Evolutionary conservation across 148 eudicot species (phyloP), one percentile per base, ranked within the genome.

Genomic region (Heliosperma pusillum): DNA sequence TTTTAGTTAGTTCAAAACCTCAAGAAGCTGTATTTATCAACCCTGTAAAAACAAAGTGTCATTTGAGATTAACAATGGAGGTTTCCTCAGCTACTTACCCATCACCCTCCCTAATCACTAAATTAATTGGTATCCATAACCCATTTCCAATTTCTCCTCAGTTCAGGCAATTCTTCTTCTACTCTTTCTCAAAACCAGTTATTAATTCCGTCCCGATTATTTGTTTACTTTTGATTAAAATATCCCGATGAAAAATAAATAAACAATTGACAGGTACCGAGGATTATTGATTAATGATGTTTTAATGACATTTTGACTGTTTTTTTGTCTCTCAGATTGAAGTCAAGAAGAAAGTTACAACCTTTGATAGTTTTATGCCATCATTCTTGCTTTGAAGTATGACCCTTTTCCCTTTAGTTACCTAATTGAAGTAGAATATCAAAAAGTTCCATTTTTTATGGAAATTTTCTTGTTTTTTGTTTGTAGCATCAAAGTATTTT

Each of bases 381-480:
- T 69, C 71, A 81, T 79, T 92, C 95, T 40, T 86, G 91, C 81
- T 87, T 92, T 66, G 88, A 92, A 82, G 97, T 92, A 82, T 80
- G 86, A 79, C 10, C 33, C 55, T 52, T 45, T 20, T 52, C n/a
- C 1, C 9, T 6, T 20, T 66, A 13, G 5, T 22, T 44, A 17
- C 10, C 0, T 13, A 5, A 13, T 69, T 45, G 56, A 4, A 16
- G 16, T 26, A 10, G 30, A 20, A 24, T 21, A 72, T 72, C 2
- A 4, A 63, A 29, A 42, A 29, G 19, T 45, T 55, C 3, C n/a
- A 13, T 15, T 62, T 25, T 62, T 17, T 10, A 11, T 13, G 66
- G 53, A 24, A 24, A 3, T 66, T 66, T 40, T 2, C 52, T 10
- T 66, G 70, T 20, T 66, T 19, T 40, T 66, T 7, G 17, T 66